Conservation (phyloP, 2,329 filamentous ascomycete species). For the Aplosporella prunicola region DNA sequence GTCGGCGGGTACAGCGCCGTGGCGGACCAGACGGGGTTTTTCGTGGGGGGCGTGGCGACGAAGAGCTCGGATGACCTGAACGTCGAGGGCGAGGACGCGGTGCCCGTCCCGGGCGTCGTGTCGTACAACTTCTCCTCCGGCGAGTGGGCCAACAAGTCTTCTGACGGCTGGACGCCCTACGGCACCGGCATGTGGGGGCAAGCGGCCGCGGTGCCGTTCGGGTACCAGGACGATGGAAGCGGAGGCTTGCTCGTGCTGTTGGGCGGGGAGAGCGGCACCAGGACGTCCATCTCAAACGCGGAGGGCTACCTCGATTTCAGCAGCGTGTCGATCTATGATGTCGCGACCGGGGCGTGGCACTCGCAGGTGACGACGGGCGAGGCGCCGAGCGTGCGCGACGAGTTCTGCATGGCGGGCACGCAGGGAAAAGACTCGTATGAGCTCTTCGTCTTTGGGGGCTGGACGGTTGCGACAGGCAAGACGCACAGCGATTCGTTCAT, state of each 20-base stretch:
- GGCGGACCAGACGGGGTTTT: not conserved
- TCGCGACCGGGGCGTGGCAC: not conserved
- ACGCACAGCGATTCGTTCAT: not conserved
- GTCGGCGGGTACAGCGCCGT: not conserved
- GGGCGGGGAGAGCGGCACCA: slow-evolving; percentile 1
- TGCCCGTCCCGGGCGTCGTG: slow-evolving; percentile 3
- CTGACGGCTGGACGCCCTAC: slow-evolving; percentile 1
- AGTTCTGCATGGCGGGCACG: slow-evolving; percentile 1
- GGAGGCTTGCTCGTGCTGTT: not conserved
- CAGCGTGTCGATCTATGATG: slow-evolving; percentile 4
- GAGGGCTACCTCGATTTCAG: not conserved
- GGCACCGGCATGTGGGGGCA: not conserved
- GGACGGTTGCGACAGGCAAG: not conserved
- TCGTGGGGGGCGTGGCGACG: not conserved
- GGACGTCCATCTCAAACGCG: not conserved
- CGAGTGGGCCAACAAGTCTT: not conserved
- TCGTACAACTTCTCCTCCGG: slow-evolving; percentile 2
- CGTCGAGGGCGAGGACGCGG: not conserved
- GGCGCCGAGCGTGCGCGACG: not conserved
- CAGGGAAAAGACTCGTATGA: not conserved
- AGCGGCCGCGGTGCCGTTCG: not conserved
- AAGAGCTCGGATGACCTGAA: not conserved
- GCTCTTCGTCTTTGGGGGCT: not conserved
- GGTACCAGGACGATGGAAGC: not conserved
- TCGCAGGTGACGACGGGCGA: slow-evolving; percentile 3